Conservation (phyloP, 306 rosid genomes). For the Vigna unguiculata region DNA sequence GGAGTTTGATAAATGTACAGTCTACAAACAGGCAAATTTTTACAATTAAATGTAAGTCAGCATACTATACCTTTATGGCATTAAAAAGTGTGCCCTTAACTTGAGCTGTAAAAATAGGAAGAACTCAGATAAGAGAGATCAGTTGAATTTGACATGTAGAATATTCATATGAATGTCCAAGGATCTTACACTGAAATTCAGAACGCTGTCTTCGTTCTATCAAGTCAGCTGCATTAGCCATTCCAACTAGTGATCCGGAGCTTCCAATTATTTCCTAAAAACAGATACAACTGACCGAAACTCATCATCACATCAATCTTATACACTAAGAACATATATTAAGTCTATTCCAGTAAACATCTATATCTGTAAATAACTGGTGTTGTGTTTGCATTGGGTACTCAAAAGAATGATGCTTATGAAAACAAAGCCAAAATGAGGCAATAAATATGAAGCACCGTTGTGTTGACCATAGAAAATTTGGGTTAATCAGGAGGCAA, state of each 20-base stretch:
- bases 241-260: slow-evolving; percentile 60
- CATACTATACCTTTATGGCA: slow-evolving; percentile 63
- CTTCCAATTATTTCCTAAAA: slow-evolving; percentile 74
- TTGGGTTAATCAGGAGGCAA: neutral
- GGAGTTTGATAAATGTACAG: slow-evolving; percentile 10
- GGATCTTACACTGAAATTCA: slow-evolving; percentile 76
- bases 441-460: slow-evolving; percentile 14
- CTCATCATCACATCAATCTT: slow-evolving; percentile 76
- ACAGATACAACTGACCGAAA: slow-evolving; percentile 68
- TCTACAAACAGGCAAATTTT: slow-evolving; percentile 30
- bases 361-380: neutral
- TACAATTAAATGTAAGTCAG: slow-evolving; percentile 18
- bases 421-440: slow-evolving; percentile 7
- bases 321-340: slow-evolving; percentile 32
- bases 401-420: slow-evolving; percentile 14
- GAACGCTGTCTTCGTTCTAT: slow-evolving; percentile 91
- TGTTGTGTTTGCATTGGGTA: neutral
- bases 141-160: slow-evolving; percentile 32
- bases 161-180: slow-evolving; percentile 15
- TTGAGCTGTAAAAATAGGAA: slow-evolving; percentile 60
- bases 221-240: slow-evolving; percentile 89
- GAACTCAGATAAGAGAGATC: slow-evolving; percentile 37
- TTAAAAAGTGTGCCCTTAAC: slow-evolving; percentile 70
- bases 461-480: neutral
- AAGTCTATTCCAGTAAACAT: neutral